These are phyloP conservation scores for Termitomyces titanicus DNA, from an alignment of 768 basidiomycete genomes.

Conservation along the genomic window DNA sequence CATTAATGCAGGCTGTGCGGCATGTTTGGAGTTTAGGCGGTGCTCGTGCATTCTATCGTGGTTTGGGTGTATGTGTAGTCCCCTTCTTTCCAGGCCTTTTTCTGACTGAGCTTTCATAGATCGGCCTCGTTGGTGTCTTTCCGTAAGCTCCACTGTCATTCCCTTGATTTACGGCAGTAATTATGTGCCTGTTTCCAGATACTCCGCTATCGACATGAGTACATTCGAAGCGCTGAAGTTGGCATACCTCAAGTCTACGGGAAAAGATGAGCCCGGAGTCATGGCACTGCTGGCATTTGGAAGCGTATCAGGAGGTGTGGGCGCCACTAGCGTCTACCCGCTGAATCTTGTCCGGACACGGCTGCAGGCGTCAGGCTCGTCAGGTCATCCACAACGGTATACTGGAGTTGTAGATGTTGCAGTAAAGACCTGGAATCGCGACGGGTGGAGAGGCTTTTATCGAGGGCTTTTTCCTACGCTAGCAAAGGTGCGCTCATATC, in stretches of 20 bases:
- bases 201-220: conserved; percentile 96
- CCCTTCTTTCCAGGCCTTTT: conserved; percentile 10
- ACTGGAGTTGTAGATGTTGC: conserved; percentile 85
- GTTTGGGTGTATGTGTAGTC: conserved; percentile 67
- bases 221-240: conserved; percentile 96
- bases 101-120: conserved; percentile 40
- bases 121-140: conserved; percentile 94
- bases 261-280: conserved; percentile 85
- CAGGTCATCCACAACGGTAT: conserved; percentile 91
- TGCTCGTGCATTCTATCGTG: conserved; percentile 84
- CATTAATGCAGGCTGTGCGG: conserved; percentile 58
- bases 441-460: conserved; percentile 95
- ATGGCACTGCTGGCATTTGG: conserved; percentile 87
- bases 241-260: conserved; percentile 82
- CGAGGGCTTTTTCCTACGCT: conserved; percentile 88
- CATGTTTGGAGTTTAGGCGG: conserved; percentile 80
- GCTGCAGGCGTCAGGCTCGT: conserved; percentile 92
- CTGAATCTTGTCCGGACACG: conserved; percentile 90
- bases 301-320: conserved; percentile 89
- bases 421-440: conserved; percentile 71
- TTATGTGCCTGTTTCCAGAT: conserved; percentile 34
- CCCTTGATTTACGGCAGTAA: neutral
- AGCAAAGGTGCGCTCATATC: conserved; percentile 62
- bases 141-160: conserved; percentile 51
- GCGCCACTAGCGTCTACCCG: conserved; percentile 92